phyloP scores from a whole-genome alignment of 176 grass and related monocot genomes.

The Poa annua region DNA sequence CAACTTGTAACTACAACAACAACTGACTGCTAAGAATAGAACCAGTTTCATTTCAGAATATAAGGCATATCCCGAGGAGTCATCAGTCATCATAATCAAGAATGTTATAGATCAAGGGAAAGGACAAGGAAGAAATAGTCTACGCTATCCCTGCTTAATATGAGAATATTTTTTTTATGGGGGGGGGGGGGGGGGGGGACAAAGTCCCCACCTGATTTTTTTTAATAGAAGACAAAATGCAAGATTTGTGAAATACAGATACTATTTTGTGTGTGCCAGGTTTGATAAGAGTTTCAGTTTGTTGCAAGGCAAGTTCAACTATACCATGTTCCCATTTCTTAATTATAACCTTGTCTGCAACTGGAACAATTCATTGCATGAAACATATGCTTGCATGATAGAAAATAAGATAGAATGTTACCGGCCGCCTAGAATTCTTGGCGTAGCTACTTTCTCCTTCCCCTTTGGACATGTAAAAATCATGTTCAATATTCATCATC shows the following conservation, averaged over 20 bases:
- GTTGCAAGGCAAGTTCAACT: not conserved
- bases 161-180: too few relatives aligned
- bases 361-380: not conserved
- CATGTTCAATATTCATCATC: not conserved
- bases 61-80: too few relatives aligned
- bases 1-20: too few relatives aligned
- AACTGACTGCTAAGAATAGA: too few relatives aligned
- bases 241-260: not conserved
- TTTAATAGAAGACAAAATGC: not conserved
- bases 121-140: not conserved
- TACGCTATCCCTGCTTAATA: not conserved
- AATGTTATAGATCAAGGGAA: not conserved
- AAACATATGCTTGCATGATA: not conserved
- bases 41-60: too few relatives aligned
- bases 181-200: too few relatives aligned
- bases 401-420: not conserved
- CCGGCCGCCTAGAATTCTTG: not conserved
- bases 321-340: not conserved
- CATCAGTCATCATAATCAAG: not conserved
- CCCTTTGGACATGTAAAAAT: slow-evolving; percentile 10
- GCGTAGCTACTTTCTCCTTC: slow-evolving; percentile 18
- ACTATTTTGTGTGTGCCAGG: not conserved
- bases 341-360: not conserved
- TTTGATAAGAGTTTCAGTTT: not conserved
- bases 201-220: too few relatives aligned